Percentiles rank a stretch among this genome's conserved stretches.
These are phyloP conservation scores for Dendrocalamus latiflorus DNA, from an alignment of 202 grass and related monocot species.

Conservation along the genomic window DNA sequence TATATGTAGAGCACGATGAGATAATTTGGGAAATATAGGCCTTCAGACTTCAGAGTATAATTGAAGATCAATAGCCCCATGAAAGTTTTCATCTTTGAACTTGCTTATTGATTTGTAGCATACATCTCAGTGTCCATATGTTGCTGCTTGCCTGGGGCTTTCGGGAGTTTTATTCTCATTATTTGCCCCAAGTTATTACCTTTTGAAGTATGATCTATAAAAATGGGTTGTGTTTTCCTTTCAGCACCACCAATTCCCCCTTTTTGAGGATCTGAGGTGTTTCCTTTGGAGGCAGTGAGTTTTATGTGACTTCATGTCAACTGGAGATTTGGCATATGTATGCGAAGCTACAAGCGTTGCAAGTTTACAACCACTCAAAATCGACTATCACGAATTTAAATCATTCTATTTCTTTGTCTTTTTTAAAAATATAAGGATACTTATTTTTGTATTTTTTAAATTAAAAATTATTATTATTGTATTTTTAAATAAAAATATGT, in stretches of 20 bases:
- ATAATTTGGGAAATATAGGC: conserved; percentile 12
- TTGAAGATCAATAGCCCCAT: conserved; percentile 18
- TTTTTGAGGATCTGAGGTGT: not conserved
- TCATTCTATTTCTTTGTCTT: no score
- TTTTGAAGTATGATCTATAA: conserved; percentile 6
- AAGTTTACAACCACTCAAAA: not conserved
- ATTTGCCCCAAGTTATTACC: not conserved
- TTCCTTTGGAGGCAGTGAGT: no score
- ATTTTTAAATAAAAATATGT: no score
- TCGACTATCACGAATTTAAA: no score
- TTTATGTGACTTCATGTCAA: not conserved
- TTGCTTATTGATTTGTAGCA: conserved; percentile 44
- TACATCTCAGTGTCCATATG: conserved; percentile 40
- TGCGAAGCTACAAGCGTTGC: not conserved
- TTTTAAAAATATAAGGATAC: no score
- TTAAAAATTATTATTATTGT: no score
- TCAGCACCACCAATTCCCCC: not conserved
- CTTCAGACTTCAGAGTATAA: not conserved
- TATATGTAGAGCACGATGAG: conserved; percentile 23
- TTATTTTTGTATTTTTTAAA: no score
- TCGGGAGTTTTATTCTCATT: not conserved
- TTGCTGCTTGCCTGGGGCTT: conserved; percentile 9
- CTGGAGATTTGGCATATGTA: not conserved
- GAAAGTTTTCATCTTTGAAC: conserved; percentile 30
- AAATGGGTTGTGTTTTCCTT: not conserved